Percentiles rank a stretch among this genome's conserved stretches.
Evolutionary conservation across 2,329 filamentous ascomycete species (phyloP).

Genomic region (Aspergillus ustus): DNA sequence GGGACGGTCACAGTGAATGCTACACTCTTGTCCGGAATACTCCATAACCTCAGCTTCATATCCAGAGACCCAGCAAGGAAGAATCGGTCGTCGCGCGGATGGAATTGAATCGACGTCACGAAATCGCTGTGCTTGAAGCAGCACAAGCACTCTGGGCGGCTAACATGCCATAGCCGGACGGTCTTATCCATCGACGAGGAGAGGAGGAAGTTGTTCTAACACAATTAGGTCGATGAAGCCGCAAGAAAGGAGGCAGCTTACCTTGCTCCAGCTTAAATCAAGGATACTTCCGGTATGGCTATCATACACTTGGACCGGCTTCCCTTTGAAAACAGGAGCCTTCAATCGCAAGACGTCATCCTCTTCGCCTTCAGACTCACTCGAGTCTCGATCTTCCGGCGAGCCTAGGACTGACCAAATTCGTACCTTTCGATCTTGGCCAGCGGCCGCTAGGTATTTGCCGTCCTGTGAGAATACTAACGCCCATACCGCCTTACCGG

Average conservation of each 20-base stretch:
- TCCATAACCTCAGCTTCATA: constrained; percentile 87
- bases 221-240: not conserved
- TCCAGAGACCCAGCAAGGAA: constrained; percentile 94
- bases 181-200: constrained; percentile 99
- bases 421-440: constrained; percentile 82
- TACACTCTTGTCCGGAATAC: constrained; percentile 93
- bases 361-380: constrained; percentile 72
- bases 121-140: constrained; percentile 95
- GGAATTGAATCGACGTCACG: constrained; percentile 92
- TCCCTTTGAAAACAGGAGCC: constrained; percentile 85
- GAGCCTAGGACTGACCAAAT: constrained; percentile 89
- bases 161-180: constrained; percentile 91
- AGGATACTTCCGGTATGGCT: constrained; percentile 86
- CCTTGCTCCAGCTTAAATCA: constrained; percentile 95
- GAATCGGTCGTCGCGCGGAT: constrained; percentile 93
- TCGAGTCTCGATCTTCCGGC: constrained; percentile 73
- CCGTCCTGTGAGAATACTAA: constrained; percentile 93
- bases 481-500: constrained; percentile 80
- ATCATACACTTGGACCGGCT: constrained; percentile 76
- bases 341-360: constrained; percentile 68
- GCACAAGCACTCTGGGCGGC: constrained; percentile 81
- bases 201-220: constrained; percentile 85
- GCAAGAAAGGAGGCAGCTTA: constrained; percentile 29
- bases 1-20: constrained; percentile 77
- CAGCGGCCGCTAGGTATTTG: constrained; percentile 86